Evolutionary conservation across 805 yeast species (phyloP).

Genomic region (Kodamaea laetipori): DNA sequence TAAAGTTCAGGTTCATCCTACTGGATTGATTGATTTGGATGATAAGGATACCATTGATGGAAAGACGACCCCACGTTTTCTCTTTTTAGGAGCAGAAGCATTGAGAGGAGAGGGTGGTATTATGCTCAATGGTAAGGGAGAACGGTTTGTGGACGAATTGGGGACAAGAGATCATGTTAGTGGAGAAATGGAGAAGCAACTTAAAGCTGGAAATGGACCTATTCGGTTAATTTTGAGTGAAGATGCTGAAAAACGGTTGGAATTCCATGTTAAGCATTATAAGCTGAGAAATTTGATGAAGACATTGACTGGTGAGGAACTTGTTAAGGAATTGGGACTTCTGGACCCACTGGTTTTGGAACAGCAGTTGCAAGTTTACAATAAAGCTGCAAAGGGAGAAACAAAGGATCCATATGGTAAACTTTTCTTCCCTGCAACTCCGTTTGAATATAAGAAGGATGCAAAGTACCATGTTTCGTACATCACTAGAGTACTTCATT

Average conservation of each 20-base stretch:
- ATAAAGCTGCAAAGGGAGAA: constrained; percentile 44
- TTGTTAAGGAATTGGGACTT: constrained; percentile 42
- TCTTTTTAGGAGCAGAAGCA: constrained; percentile 66
- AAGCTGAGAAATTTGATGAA: constrained; percentile 57
- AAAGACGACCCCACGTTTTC: constrained; percentile 46
- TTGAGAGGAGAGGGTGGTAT: constrained; percentile 68
- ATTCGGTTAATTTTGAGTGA: constrained; percentile 53
- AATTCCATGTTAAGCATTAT: constrained; percentile 58
- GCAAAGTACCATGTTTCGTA: constrained; percentile 52
- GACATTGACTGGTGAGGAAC: constrained; percentile 44
- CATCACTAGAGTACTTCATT: constrained; percentile 61
- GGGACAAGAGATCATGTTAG: constrained; percentile 63
- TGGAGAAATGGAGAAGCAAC: constrained; percentile 53
- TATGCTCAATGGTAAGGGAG: constrained; percentile 52
- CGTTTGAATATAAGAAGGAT: constrained; percentile 36
- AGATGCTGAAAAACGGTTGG: constrained; percentile 46
- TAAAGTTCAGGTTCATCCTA: constrained; percentile 68
- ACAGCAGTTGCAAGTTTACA: constrained; percentile 42
- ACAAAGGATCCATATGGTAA: constrained; percentile 46
- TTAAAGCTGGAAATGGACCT: constrained; percentile 44
- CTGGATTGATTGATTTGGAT: constrained; percentile 56
- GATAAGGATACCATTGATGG: constrained; percentile 48
- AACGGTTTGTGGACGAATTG: constrained; percentile 61
- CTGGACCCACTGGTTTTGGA: constrained; percentile 21
- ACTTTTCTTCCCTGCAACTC: constrained; percentile 50